Evolutionary conservation across 2,329 filamentous ascomycete genomes (phyloP).

Genomic region (Escovopsis sp.): DNA sequence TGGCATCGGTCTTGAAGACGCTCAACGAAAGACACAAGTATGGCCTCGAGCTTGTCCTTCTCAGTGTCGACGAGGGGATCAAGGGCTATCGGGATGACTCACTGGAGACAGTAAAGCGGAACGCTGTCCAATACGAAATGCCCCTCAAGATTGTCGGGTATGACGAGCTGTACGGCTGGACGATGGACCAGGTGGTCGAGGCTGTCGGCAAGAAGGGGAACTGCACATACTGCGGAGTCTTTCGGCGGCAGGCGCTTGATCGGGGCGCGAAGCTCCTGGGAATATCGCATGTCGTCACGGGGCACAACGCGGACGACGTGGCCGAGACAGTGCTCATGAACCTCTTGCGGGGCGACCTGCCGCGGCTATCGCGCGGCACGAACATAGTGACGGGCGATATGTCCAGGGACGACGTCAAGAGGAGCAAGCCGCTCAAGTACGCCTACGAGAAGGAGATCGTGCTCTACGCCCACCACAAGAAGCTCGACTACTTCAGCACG

Average conservation of each 20-base stretch:
- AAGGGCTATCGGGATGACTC: constrained; percentile 94
- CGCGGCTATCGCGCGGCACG: constrained; percentile 73
- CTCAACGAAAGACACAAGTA: constrained; percentile 84
- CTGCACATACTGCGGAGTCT: constrained; percentile 97
- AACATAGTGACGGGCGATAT: constrained; percentile 71
- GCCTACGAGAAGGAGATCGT: constrained; percentile 99
- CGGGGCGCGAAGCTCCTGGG: constrained; percentile 74
- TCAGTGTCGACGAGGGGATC: constrained; percentile 95
- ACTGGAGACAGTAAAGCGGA: constrained; percentile 89
- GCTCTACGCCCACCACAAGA: constrained; percentile 91
- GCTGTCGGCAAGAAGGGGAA: constrained; percentile 96
- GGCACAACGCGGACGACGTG: constrained; percentile 94
- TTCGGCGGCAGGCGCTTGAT: constrained; percentile 84
- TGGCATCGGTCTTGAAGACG: constrained; percentile 87
- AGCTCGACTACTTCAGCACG: constrained; percentile 93
- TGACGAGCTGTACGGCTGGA: constrained; percentile 91
- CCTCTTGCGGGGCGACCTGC: constrained; percentile 74
- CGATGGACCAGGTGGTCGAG: constrained; percentile 96
- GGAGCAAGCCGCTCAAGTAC: constrained; percentile 94
- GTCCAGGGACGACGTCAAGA: constrained; percentile 66
- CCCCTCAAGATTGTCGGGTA: constrained; percentile 85
- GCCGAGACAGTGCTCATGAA: constrained; percentile 99
- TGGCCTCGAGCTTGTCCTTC: constrained; percentile 66
- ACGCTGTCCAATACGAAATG: constrained; percentile 83
- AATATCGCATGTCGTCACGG: constrained; percentile 89